A percentile compares a stretch with the other conserved stretches of the same genome.
Conservation (phyloP, 2,329 filamentous ascomycete species). For the Didymella keratinophila region DNA sequence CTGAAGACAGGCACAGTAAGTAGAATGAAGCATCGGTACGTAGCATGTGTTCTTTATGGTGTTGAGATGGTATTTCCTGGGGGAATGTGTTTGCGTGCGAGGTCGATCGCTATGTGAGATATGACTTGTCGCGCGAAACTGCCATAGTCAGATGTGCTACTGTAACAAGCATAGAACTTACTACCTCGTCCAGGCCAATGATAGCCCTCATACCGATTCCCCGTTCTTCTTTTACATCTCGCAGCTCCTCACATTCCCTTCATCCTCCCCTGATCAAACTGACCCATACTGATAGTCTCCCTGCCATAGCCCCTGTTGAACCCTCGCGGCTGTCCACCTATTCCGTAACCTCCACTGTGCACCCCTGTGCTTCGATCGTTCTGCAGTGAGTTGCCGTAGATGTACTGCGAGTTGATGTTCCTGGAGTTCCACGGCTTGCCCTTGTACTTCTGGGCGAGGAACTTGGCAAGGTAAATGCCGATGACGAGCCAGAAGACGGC, state of each 20-base stretch:
- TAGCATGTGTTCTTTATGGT: not conserved
- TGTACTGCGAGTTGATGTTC: constrained; percentile 2
- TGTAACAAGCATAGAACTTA: not conserved
- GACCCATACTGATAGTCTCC: constrained; percentile 20
- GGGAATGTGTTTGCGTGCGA: not conserved
- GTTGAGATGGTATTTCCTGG: not conserved
- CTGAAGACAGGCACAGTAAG: not conserved
- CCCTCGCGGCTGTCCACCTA: not conserved
- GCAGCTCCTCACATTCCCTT: constrained; percentile 24
- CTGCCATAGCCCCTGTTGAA: constrained; percentile 8
- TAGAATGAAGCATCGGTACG: not conserved
- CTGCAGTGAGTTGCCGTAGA: constrained; percentile 5
- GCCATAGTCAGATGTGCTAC: not conserved
- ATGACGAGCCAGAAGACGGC: constrained; percentile 28
- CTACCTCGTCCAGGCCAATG: not conserved
- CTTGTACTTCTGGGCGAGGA: constrained; percentile 32
- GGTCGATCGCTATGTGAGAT: not conserved
- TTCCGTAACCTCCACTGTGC: constrained; percentile 23
- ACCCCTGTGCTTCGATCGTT: constrained; percentile 19
- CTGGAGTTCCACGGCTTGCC: constrained; percentile 10
- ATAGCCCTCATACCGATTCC: no score
- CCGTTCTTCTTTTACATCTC: not conserved
- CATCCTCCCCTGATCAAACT: constrained; percentile 27
- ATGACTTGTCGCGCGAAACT: not conserved
- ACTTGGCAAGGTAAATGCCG: constrained; percentile 29